phyloP scores from a whole-genome alignment of 306 rosid genomes.

The Cicer bijugum region DNA sequence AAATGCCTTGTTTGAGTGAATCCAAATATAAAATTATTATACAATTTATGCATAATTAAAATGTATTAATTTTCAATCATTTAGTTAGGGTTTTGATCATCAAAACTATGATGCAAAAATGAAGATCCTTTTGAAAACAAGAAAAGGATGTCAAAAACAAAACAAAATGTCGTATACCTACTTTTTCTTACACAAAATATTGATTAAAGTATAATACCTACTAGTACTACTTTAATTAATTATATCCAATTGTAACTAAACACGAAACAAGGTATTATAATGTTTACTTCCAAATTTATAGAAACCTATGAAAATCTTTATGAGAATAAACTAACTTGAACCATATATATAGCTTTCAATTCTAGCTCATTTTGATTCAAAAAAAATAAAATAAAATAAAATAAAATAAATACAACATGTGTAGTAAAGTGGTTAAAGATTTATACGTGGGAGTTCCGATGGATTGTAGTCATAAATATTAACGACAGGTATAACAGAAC shows the following conservation, averaged over 20 bases:
- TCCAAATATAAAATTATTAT: too few species aligned
- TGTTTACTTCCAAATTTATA: not conserved
- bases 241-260: not conserved
- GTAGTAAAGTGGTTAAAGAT: not conserved
- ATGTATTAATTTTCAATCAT: too few species aligned
- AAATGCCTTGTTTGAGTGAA: too few species aligned
- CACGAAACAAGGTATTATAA: not conserved
- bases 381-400: not conserved
- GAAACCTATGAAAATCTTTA: not conserved
- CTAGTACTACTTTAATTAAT: not conserved
- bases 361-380: not conserved
- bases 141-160: not conserved
- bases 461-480: slow-evolving; percentile 72
- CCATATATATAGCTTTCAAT: not conserved
- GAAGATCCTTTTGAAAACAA: not conserved
- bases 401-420: too few species aligned
- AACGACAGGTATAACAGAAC: slow-evolving; percentile 59
- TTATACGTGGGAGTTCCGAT: slow-evolving; percentile 80
- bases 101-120: slow-evolving; percentile 2
- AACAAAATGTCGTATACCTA: too few species aligned
- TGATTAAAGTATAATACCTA: not conserved
- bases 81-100: not conserved
- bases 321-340: not conserved
- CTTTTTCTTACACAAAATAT: not conserved
- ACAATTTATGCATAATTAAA: too few species aligned